Evolutionary conservation across 1,139 yeast genomes (phyloP).

Genomic region (Hemisphaericaspora xylanilytica): DNA sequence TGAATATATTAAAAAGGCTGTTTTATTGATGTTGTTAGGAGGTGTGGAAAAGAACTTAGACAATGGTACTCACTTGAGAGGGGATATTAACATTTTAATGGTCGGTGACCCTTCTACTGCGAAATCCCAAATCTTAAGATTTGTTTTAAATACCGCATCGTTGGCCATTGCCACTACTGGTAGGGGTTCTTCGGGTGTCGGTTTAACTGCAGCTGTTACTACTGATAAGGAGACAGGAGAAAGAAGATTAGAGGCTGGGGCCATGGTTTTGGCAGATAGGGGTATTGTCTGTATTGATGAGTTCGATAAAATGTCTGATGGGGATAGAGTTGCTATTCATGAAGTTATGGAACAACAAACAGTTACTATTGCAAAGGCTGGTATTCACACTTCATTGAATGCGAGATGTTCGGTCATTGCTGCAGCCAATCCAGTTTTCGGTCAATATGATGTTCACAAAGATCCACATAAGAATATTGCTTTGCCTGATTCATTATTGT

Average conservation of each 20-base stretch:
- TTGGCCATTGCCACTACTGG: constrained; percentile 98
- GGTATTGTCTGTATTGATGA: constrained; percentile 98
- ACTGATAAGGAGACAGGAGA: constrained; percentile 97
- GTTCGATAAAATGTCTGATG: constrained; percentile 96
- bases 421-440: constrained; percentile 97
- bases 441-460: constrained; percentile 93
- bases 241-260: constrained; percentile 96
- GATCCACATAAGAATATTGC: constrained; percentile 98
- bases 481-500: constrained; percentile 89
- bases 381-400: constrained; percentile 92
- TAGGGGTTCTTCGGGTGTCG: constrained; percentile 98
- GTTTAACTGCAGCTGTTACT: constrained; percentile 98
- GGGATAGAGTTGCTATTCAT: constrained; percentile 96
- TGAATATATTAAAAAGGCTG: constrained; percentile 87
- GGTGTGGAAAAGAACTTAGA: constrained; percentile 94
- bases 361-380: constrained; percentile 97
- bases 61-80: constrained; percentile 96
- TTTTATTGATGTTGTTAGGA: constrained; percentile 84
- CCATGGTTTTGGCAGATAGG: constrained; percentile 97
- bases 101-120: constrained; percentile 99
- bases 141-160: constrained; percentile 91
- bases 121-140: constrained; percentile 90
- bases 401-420: constrained; percentile 98
- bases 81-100: constrained; percentile 93
- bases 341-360: constrained; percentile 99